phyloP scores from a whole-genome alignment of 2,329 filamentous ascomycete species.

The Xylariaceae sp. region DNA sequence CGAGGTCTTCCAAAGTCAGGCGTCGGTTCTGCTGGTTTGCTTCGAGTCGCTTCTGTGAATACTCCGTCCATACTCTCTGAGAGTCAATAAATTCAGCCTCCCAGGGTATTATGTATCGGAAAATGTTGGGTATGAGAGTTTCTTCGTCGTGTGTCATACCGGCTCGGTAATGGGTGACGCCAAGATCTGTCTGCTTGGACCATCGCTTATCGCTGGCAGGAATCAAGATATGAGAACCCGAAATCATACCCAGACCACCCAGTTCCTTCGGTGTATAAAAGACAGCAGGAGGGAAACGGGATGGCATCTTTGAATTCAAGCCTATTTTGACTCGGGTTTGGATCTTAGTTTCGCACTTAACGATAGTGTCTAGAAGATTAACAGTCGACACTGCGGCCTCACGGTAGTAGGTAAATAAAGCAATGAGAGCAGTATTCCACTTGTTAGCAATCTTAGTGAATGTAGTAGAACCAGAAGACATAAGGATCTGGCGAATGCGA shows the following conservation, averaged over 20 bases:
- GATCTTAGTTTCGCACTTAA: conserved; percentile 99
- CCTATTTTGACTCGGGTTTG: conserved; percentile 99
- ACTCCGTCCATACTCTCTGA: conserved; percentile 97
- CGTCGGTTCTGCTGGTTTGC: conserved; percentile 96
- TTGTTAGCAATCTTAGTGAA: conserved; percentile 99
- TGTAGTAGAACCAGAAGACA: conserved; percentile 98
- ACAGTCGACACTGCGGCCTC: conserved; percentile 96
- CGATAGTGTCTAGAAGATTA: conserved; percentile 89
- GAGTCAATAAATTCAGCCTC: conserved; percentile 99
- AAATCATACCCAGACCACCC: conserved; percentile 97
- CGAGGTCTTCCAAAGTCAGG: conserved; percentile 88
- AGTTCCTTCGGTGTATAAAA: conserved; percentile 99
- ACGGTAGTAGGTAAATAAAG: conserved; percentile 96
- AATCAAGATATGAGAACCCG: conserved; percentile 94
- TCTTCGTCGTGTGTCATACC: conserved; percentile 99
- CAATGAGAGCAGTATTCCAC: conserved; percentile 97
- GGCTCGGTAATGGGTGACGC: conserved; percentile 92
- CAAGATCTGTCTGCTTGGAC: conserved; percentile 96
- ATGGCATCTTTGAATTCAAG: conserved; percentile 98
- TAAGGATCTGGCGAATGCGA: conserved; percentile 93
- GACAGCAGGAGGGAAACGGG: conserved; percentile 93
- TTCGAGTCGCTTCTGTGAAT: conserved; percentile 94
- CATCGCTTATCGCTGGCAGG: conserved; percentile 96
- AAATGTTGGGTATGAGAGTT: conserved; percentile 96
- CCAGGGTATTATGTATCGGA: conserved; percentile 99